Base-by-base conservation (phyloP, 352 stramenopile genomes). In the Pythium aphanidermatum region DNA sequence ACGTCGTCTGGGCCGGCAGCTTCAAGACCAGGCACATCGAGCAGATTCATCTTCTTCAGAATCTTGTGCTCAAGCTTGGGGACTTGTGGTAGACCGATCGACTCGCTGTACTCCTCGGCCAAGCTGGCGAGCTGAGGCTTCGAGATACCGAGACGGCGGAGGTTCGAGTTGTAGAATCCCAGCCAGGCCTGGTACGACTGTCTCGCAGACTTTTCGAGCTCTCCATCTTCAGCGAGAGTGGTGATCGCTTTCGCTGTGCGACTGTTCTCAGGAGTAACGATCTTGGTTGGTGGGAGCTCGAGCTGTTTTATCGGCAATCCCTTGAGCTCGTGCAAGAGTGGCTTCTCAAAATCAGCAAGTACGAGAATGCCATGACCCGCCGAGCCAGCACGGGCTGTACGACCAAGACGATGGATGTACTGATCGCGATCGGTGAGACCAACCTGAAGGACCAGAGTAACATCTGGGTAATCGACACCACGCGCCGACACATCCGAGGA, bases 391-490 rank as follows among this genome's bases (percentile, higher is more conserved):
- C 88, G 80, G 2, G 81, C 95, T 5, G 95, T 98, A 54, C 95
- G 86, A 25, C 95, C 95, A 2, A 99, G 62, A 11, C 95, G 81
- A 67, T 99, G 95, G 42, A 98, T 95, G 72, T 98, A 98, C 55
- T 96, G 89, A 42, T 95, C 87, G 21, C 75, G 70, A 51, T 93
- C 86, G 47, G 65, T 96, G 19, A 66, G 83, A 42, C 62, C 84
- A 31, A 94, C 68, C 51, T 96, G 83, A 2, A 96, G 58, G 16
- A 96, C 83, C 4, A 86, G 62, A 28, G 83, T 92, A 2, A 98
- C 94, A 52, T 97, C 86, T 5, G 92, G 94, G 70, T 98, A 98
- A 71, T 98, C 95, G 19, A 98, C 88, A 29, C 95, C 95, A 41
- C 94, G 72, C 14, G 92, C 93, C 17, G 85, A 96, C 9, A 98